Conservation (phyloP, 2,329 filamentous ascomycete species). For the Zymoseptoria pseudotritici region DNA sequence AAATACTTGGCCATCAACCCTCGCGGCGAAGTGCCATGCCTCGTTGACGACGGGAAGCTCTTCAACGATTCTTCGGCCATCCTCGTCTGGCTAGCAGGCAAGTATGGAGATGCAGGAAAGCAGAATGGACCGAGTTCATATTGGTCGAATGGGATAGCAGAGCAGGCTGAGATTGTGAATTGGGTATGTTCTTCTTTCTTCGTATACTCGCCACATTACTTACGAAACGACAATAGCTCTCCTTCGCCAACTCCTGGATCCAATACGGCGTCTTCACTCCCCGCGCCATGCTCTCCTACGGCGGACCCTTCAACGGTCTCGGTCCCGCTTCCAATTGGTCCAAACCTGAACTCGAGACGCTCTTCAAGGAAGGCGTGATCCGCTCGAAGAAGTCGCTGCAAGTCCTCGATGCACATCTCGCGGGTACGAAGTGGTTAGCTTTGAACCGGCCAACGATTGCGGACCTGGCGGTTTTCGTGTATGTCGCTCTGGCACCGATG, state of each 20-base stretch:
- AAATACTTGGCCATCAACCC: conserved; percentile 8
- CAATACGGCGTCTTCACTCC: conserved; percentile 14
- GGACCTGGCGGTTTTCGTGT: conserved; percentile 17
- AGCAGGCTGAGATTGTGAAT: conserved; percentile 7
- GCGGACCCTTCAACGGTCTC: conserved; percentile 12
- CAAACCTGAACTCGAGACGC: conserved; percentile 53
- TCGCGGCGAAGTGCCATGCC: conserved; percentile 5
- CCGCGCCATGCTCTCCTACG: conserved; percentile 17
- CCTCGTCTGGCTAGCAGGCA: conserved; percentile 3
- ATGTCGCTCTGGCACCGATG: conserved; percentile 18
- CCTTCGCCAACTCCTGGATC: conserved; percentile 6
- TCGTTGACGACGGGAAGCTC: conserved; percentile 8
- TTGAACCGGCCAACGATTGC: conserved; percentile 13
- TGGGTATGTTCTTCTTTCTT: background rate
- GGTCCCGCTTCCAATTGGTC: conserved; percentile 43
- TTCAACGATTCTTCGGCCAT: conserved; percentile 7
- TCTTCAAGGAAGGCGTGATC: conserved; percentile 10
- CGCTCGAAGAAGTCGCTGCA: conserved; percentile 10
- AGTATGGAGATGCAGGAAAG: background rate
- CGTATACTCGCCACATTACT: background rate
- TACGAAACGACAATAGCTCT: background rate
- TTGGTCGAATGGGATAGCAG: conserved; percentile 8
- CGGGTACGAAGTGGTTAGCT: background rate
- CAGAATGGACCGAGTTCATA: background rate
- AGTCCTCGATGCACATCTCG: conserved; percentile 3